Base-by-base conservation (phyloP, 2,329 filamentous ascomycete genomes). In the Colletotrichum sansevieriae region DNA sequence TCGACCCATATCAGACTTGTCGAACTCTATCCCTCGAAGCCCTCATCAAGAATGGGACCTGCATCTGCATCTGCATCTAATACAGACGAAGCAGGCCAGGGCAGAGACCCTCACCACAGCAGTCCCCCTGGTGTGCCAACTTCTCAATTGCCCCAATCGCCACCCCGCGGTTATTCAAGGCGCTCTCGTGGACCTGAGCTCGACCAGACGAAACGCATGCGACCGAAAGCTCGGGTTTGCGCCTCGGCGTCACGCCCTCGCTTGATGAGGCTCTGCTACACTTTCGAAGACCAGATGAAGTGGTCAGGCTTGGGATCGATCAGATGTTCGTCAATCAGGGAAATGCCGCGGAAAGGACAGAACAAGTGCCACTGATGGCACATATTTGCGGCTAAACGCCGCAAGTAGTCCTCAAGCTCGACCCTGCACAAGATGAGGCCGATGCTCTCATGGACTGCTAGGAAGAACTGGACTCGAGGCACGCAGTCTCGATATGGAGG, bases 271-370 rank as follows among this genome's bases (percentile, higher is more conserved):
- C 64, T 3, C 57, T 71, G 22, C 63, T 57, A 4, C 57, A 71
- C 11, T 20, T 71, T 25, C 55, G 68, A 12, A 41, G 22, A 13
- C 20, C 44, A n/a, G 39, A 56, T 12, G 57, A 58, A 41, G 22
- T 33, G 37, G 46, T 71, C n/a, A 65, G 46, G 35, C 72, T 82
- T 7, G 82, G 80, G 80, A 76, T 80, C 3, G 80, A 82, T 43
- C 79, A 81, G 71, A 72, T 82, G 47, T 82, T 80, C 71, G 81
- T 82, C 63, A 80, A 82, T 63, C 80, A 82, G 65, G 73, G 74
- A 3, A 76, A 81, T 51, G 71, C 77, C 15, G 69, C 65, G 3
- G 80, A 82, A 68, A 75, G 78, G 46, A 76, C 75, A 56, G 72
- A 72, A 6, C 79, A 82, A 73, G 78, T 82, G n/a, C 72, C 72